Evolutionary conservation across 108 stramenopile genomes (phyloP).

Genomic region (Cyclotella cryptica): DNA sequence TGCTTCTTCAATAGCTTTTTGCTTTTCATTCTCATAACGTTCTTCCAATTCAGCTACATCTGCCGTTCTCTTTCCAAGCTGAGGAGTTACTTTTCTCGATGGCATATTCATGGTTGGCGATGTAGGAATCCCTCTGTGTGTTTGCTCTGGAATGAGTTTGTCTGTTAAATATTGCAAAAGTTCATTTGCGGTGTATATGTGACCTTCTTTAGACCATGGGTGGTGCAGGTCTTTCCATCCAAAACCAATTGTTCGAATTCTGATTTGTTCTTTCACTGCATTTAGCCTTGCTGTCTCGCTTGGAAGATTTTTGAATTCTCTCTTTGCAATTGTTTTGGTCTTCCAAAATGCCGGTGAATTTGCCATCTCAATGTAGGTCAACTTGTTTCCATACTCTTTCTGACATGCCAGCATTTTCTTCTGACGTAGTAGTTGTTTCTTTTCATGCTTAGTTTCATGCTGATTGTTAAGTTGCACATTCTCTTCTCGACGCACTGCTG

Average conservation of each 20-base stretch:
- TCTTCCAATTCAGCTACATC: neutral
- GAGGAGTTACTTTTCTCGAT: neutral
- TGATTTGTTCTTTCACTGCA: too few relatives aligned
- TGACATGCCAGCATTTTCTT: neutral
- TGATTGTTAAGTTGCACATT: neutral
- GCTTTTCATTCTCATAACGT: neutral
- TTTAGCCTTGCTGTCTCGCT: neutral
- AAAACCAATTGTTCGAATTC: too few relatives aligned
- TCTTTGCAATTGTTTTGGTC: neutral
- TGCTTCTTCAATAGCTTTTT: neutral
- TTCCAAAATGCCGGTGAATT: neutral
- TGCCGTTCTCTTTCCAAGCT: slow-evolving; percentile 2
- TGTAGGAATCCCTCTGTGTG: neutral
- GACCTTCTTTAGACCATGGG: too few relatives aligned
- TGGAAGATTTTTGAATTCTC: neutral
- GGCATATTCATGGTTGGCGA: slow-evolving; percentile 2
- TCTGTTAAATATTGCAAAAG: neutral
- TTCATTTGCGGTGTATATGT: too few relatives aligned
- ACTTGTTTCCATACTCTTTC: neutral
- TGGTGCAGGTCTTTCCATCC: too few relatives aligned
- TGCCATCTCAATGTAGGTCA: slow-evolving; percentile 5
- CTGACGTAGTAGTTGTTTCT: neutral
- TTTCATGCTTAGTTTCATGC: slow-evolving; percentile 1
- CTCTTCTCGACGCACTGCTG: neutral
- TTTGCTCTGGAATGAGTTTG: neutral